Percentiles rank a stretch among this genome's conserved stretches.
phyloP scores from a whole-genome alignment of 805 yeast species.

The Sporopachydermia lactativora region DNA sequence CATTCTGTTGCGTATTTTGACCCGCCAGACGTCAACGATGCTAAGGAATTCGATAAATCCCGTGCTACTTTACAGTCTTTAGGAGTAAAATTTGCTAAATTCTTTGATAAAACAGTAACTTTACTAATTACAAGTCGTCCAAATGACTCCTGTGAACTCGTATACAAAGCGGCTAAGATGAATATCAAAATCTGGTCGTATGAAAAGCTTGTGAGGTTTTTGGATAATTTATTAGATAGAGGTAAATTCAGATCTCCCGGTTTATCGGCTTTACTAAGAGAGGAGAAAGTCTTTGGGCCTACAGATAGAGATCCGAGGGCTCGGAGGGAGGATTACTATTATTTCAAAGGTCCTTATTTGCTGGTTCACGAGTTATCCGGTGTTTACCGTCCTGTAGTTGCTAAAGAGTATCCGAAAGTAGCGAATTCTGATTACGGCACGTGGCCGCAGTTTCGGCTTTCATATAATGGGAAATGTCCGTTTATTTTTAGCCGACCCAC shows the following conservation, averaged over 20 bases:
- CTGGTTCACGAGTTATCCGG: constrained; percentile 73
- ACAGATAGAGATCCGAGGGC: constrained; percentile 82
- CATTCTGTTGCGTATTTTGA: constrained; percentile 51
- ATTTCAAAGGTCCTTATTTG: constrained; percentile 61
- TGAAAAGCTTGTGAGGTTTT: constrained; percentile 72
- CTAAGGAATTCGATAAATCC: constrained; percentile 13
- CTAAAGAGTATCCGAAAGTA: constrained; percentile 60
- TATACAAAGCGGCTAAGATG: constrained; percentile 43
- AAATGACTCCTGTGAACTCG: constrained; percentile 42
- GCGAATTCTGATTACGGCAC: constrained; percentile 23
- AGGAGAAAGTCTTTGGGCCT: constrained; percentile 78
- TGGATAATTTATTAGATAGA: constrained; percentile 34
- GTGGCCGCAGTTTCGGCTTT: constrained; percentile 48
- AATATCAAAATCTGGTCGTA: constrained; percentile 77
- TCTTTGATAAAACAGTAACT: constrained; percentile 50
- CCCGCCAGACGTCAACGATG: constrained; percentile 20
- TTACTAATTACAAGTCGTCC: constrained; percentile 64
- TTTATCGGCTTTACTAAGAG: constrained; percentile 52
- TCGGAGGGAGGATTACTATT: constrained; percentile 69
- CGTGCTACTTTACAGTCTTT: constrained; percentile 21
- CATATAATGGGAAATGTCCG: constrained; percentile 69
- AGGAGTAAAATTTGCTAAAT: constrained; percentile 44
- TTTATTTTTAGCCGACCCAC: constrained; percentile 47
- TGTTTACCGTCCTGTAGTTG: constrained; percentile 63
- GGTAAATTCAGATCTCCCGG: neutral